Evolutionary conservation across 257 asterid species (phyloP).

Genomic region (Solanum tacnaense): DNA sequence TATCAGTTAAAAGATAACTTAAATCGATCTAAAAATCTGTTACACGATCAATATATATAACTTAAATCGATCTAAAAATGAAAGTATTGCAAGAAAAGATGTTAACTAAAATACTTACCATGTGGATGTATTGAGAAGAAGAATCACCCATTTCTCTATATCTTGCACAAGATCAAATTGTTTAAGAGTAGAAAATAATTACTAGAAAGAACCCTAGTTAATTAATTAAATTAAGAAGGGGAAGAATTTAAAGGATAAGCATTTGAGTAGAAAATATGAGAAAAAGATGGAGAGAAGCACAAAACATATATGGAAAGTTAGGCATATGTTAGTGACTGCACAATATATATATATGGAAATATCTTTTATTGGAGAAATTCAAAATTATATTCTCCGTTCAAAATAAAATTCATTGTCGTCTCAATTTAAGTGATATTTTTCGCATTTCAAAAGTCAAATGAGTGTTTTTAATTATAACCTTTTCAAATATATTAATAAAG

Average conservation of each 20-base stretch:
- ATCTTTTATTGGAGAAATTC: background rate
- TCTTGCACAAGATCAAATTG: background rate
- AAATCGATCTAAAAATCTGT: no score
- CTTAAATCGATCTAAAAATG: background rate
- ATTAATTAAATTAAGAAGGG: background rate
- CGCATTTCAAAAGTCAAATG: background rate
- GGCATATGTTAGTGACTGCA: background rate
- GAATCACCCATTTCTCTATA: conserved; percentile 34
- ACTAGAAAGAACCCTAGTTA: background rate
- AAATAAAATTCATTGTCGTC: background rate
- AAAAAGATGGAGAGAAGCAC: background rate
- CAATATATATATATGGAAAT: background rate
- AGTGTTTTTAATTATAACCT: background rate
- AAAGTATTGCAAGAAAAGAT: background rate
- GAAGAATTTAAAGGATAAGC: background rate
- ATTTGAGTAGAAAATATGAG: background rate
- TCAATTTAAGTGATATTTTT: background rate
- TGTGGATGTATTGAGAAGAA: conserved; percentile 62
- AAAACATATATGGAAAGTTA: background rate
- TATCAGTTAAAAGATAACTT: background rate
- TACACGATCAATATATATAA: background rate
- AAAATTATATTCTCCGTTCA: background rate
- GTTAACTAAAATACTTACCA: conserved; percentile 20
- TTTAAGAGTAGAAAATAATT: background rate
- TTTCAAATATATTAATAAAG: background rate